Base-by-base conservation (phyloP, 2,329 filamentous ascomycete species). In the Sporothrix phasma region DNA sequence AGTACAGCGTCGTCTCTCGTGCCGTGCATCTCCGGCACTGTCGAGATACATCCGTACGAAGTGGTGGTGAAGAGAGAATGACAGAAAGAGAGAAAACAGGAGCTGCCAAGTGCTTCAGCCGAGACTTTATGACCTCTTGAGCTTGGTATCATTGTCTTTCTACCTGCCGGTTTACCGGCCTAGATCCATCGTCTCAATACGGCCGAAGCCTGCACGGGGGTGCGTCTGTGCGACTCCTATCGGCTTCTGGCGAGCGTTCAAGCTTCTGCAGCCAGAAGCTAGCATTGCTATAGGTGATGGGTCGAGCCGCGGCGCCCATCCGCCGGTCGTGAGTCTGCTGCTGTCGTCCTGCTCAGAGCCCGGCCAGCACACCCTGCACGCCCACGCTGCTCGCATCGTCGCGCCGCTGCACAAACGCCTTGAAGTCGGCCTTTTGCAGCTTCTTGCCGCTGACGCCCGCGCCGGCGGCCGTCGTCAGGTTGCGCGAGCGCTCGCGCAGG, bases 391-490 rank as follows among this genome's bases (percentile, higher is more conserved):
- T 84, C 31, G 87, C 88, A 76, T 97, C 93, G 73, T 97, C 93
- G 66, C 93, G 82, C 76, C 85, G 87, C 73, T 90, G 81, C 66
- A 97, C 87, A 81, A 93, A 97, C 1, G 88, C 86, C 76, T 89
- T 88, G 73, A 97, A 87, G 72, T 90, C 88, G 26, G 84, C 80
- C 78, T 86, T 89, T 66, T 77, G 80, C 71, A 84, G 75, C 73
- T 81, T 85, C 72, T 80, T 84, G 26, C 79, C 79, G 37, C 71
- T 71, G 19, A 70, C 76, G 41, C 74, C 76, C 60, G 69, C 74
- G 61, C 71, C 79, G 64, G 74, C 74, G 67, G 72, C 79, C 49
- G 63, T 51, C 13, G 64, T 61, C 65, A 88, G 75, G 65, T 83
- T 85, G 64, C 88, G 79, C 62, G 86, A 82, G 70, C 88, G 82